Evolutionary conservation across 73 alveolate genomes (phyloP).

Genomic region (Effrenium voratum): DNA sequence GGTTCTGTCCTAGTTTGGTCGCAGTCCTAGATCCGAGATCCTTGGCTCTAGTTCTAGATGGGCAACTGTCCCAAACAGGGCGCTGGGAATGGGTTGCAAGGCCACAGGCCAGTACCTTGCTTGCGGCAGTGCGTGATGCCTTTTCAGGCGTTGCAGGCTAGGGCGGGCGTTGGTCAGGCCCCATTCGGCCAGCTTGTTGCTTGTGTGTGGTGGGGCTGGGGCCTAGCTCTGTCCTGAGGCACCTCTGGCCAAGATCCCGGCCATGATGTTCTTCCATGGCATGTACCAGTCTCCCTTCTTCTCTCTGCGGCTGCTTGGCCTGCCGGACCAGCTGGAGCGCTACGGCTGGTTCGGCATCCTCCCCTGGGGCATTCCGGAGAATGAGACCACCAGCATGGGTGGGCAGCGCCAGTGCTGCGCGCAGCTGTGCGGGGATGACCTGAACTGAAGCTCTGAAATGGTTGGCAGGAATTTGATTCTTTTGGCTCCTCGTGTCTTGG

Average conservation of each 20-base stretch:
- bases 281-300: constrained; percentile 37
- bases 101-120: no score
- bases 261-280: constrained; percentile 46
- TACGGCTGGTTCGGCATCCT: constrained; percentile 27
- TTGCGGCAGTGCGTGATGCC: no score
- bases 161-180: no score
- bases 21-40: no score
- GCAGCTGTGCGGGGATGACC: not conserved
- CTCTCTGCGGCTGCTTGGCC: not conserved
- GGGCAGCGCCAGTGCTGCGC: constrained; percentile 30
- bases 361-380: not conserved
- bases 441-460: not conserved
- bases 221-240: not conserved
- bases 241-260: not conserved
- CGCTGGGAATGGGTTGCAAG: no score
- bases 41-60: no score
- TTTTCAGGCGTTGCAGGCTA: no score
- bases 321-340: constrained; percentile 49
- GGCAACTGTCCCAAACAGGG: no score
- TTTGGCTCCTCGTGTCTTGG: not conserved
- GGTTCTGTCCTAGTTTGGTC: no score
- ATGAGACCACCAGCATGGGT: constrained; percentile 8
- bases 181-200: no score
- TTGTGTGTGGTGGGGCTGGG: no score
- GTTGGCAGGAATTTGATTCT: not conserved